Base-by-base conservation (phyloP, 331 rosid species). In the Erythrophleum ivorense region DNA sequence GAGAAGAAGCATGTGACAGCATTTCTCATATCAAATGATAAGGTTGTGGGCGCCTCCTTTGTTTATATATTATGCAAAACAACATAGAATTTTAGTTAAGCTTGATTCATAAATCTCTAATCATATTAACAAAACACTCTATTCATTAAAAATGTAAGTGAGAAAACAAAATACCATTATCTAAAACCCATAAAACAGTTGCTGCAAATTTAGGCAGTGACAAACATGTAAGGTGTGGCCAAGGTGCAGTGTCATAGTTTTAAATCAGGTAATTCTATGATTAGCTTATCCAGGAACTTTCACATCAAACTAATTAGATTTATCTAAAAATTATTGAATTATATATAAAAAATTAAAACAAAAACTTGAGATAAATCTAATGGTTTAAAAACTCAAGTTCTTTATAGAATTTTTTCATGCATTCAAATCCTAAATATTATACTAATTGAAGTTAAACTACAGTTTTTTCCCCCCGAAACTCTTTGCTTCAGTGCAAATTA, bases 1-100 rank as follows among this genome's bases (percentile, higher is more conserved):
- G 80, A 83, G 46, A 34, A 4, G 84, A 92, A 92, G 84, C 94
- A 92, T 87, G 92, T 88, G 92, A 87, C 75, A 74, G 67, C 83
- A 85, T 77, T 67, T 33, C 84, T 60, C 24, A 69, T 19, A 58
- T 58, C 64, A 58, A 21, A 80, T 82, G 71, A 86, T 84, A 63
- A 68, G 48, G 48, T 88, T 67, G 45, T 24, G 81, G 86, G 79
- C 36, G 33, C 73, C 75, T 43, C 53, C 21, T 78, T 58, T 58
- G 15, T 8, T 19, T 55, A 55, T n/a, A n/a, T n/a, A 16, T 36
- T 5, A 53, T 18, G 5, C 8, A 5, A 1, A 16, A 7, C 7
- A 1, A 54, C 3, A 7, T n/a, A n/a, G 19, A 7, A 18, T 18
- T 54, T 54, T 54, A 19, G 9, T 54, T n/a, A n/a, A 1, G 9